Evolutionary conservation across 495 filamentous ascomycete species (phyloP).

Genomic region (Penicillium diatomitis): DNA sequence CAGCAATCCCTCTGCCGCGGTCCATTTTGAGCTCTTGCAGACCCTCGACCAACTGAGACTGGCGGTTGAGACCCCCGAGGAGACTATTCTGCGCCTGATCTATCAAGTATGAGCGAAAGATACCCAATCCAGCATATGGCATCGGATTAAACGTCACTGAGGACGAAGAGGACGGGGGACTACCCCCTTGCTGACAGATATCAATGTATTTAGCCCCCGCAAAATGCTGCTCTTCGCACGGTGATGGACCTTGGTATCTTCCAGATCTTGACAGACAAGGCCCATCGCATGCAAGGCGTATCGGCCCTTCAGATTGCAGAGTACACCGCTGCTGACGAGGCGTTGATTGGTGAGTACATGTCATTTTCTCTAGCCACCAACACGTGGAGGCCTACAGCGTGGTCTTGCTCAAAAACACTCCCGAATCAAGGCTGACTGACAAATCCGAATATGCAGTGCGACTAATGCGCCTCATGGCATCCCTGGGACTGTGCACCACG

Average conservation of each 20-base stretch:
- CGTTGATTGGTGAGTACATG: constrained; percentile 22
- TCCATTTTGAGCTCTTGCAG: constrained; percentile 22
- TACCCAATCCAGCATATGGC: not conserved
- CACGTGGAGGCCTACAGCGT: no score
- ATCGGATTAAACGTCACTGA: no score
- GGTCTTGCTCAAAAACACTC: no score
- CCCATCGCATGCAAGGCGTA: constrained; percentile 12
- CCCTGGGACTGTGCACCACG: constrained; percentile 24
- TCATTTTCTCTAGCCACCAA: no score
- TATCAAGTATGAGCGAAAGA: constrained; percentile 23
- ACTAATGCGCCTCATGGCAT: constrained; percentile 30
- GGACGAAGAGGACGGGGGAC: no score
- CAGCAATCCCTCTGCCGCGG: constrained; percentile 11
- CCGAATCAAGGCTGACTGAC: not conserved
- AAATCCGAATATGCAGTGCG: constrained; percentile 16
- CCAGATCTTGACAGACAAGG: constrained; percentile 16
- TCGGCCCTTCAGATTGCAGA: constrained; percentile 19
- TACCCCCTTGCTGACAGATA: not conserved
- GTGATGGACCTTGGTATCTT: constrained; percentile 30
- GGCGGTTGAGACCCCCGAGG: constrained; percentile 27
- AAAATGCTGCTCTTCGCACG: constrained; percentile 30
- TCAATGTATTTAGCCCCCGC: constrained; percentile 24
- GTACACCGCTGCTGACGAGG: constrained; percentile 21
- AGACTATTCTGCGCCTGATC: constrained; percentile 27
- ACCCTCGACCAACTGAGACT: constrained; percentile 23